phyloP scores from a whole-genome alignment of 129 eudicot species.

The Lactuca saligna region DNA sequence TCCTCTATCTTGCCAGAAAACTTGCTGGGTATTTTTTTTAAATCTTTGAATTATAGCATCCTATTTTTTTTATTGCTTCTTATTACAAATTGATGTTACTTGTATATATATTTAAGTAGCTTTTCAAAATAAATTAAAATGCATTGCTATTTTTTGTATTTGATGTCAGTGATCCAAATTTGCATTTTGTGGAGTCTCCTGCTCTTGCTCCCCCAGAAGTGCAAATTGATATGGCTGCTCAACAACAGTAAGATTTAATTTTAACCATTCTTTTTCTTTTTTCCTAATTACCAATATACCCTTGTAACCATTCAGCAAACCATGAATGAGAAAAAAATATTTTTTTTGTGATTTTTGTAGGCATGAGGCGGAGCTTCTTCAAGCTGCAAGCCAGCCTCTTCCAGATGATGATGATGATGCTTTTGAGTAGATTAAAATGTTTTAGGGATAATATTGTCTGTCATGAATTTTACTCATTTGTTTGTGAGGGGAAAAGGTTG shows the following conservation, averaged over 20 bases:
- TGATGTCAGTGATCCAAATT: constrained; percentile 41
- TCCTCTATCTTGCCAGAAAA: constrained; percentile 58
- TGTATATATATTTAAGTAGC: neutral
- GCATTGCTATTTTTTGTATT: neutral
- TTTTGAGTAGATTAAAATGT: constrained; percentile 41
- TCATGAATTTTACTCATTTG: neutral
- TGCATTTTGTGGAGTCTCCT: constrained; percentile 65
- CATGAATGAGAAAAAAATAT: neutral
- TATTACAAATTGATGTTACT: neutral
- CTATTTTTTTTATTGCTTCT: neutral
- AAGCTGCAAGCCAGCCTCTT: constrained; percentile 53
- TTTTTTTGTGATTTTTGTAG: constrained; percentile 5
- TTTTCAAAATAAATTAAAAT: neutral
- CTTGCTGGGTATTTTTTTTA: constrained; percentile 51
- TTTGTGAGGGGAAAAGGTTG: neutral
- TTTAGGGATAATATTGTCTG: neutral
- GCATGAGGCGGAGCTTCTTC: constrained; percentile 47
- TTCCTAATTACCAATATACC: no score
- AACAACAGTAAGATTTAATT: constrained; percentile 41
- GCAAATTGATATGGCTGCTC: constrained; percentile 54
- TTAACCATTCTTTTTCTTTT: no score
- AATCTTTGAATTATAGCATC: neutral
- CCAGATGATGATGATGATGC: constrained; percentile 37
- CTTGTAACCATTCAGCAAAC: no score
- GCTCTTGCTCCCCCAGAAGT: constrained; percentile 81